phyloP scores from a whole-genome alignment of 139 green algal species.

The Chlamydomonas sp. region DNA sequence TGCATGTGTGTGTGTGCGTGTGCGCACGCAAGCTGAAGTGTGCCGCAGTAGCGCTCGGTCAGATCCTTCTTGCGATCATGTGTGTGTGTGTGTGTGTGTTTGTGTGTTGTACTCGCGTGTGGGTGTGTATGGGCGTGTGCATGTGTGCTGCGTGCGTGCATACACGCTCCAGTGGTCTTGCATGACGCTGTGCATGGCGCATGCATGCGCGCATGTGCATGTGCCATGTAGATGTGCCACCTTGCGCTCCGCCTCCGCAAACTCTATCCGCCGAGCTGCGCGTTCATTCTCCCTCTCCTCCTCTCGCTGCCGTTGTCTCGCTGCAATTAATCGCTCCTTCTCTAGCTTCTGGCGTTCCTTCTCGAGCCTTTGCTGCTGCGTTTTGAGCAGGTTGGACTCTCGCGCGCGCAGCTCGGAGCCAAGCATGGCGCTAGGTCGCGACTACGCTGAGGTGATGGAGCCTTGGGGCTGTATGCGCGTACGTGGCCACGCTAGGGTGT shows the following conservation, averaged over 20 bases:
- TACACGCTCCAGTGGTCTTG: background rate
- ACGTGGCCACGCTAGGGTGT: too few species aligned
- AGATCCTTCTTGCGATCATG: background rate
- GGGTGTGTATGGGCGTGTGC: background rate
- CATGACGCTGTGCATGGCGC: too few species aligned
- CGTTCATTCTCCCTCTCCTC: slow-evolving; percentile 7
- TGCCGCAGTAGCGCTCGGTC: background rate
- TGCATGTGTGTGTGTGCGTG: too few species aligned
- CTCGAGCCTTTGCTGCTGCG: slow-evolving; percentile 27
- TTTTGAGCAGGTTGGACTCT: slow-evolving; percentile 26
- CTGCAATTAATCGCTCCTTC: slow-evolving; percentile 35
- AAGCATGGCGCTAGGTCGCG: slow-evolving; percentile 15
- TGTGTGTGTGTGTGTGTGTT: background rate
- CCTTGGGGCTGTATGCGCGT: too few species aligned
- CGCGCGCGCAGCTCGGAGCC: slow-evolving; percentile 29
- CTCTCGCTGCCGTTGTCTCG: slow-evolving; percentile 30
- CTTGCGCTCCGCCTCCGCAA: background rate
- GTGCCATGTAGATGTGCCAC: too few species aligned
- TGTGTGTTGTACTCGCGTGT: background rate
- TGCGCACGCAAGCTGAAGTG: background rate
- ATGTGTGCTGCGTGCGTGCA: background rate
- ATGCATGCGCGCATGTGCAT: too few species aligned
- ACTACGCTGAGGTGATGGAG: too few species aligned
- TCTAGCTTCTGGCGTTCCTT: slow-evolving; percentile 32
- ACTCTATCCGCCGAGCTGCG: background rate